Conservation (phyloP, 2,329 filamentous ascomycete species). For the Clarireedia monteithiana region DNA sequence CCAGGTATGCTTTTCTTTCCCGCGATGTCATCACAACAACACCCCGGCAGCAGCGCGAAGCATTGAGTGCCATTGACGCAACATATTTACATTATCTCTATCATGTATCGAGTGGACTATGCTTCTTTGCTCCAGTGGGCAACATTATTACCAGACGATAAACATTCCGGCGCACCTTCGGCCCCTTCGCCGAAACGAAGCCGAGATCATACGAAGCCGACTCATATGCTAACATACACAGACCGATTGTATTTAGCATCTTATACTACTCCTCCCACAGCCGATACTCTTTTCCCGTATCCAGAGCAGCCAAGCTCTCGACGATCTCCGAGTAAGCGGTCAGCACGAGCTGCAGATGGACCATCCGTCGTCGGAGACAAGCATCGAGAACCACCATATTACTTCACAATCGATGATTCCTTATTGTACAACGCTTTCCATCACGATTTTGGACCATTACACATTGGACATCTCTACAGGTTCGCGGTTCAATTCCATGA, state of each 20-base stretch:
- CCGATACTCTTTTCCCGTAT: conserved; percentile 81
- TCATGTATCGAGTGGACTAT: conserved; percentile 13
- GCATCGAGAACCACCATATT: conserved; percentile 65
- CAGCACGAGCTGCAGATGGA: conserved; percentile 55
- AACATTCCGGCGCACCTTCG: conserved; percentile 6
- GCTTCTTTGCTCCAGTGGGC: conserved; percentile 20
- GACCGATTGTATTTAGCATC: conserved; percentile 93
- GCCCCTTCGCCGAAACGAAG: background rate
- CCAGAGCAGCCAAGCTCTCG: conserved; percentile 45
- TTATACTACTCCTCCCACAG: conserved; percentile 74
- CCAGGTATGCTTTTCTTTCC: conserved; percentile 54
- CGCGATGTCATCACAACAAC: conserved; percentile 4
- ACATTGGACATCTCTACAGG: conserved; percentile 94
- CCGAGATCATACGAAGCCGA: conserved; percentile 8
- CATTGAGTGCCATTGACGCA: conserved; percentile 12
- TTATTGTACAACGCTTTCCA: conserved; percentile 98
- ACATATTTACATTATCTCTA: conserved; percentile 20
- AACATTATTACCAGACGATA: conserved; percentile 18
- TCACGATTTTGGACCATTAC: conserved; percentile 93
- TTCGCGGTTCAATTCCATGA: conserved; percentile 96
- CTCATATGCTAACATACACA: conserved; percentile 39
- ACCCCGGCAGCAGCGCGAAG: conserved; percentile 7
- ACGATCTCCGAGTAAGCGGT: conserved; percentile 68
- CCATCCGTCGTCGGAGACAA: conserved; percentile 39
- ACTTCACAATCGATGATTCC: conserved; percentile 90